Base-by-base conservation (phyloP, 2,329 filamentous ascomycete species). In the Aulographum hederae region DNA sequence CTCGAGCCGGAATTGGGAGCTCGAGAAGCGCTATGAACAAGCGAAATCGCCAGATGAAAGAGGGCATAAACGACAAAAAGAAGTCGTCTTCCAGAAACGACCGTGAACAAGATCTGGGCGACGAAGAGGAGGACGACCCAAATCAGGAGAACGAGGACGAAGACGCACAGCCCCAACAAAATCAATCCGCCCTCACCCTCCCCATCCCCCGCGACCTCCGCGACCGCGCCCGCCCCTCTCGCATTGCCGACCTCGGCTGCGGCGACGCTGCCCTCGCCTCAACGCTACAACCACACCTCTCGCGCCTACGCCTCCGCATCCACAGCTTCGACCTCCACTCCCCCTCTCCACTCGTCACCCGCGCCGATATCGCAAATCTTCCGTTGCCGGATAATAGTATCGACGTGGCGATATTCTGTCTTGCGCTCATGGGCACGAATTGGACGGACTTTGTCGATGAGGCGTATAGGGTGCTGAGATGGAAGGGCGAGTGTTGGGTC, bases 371-470 rank as follows among this genome's bases (percentile, higher is more conserved):
- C 32, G 77, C 84, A 18, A 68, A 77, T 37, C 61, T 98, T 2
- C 86, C 86, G 0, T 59, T 93, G 1, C 60, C 61, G 4, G 73
- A 85, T 42, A 75, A 72, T 28, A 73, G 68, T 38, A 73, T 84
- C 38, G 84, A 98, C 52, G 66, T 98, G 4, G 80, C 80, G 30
- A 75, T 98, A 42, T 95, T 95, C 62, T 98, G 89, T 53, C 67
- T 98, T 19, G 89, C 86, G 31, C 69, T 98, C 36, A 98, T 98
- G 89, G 89, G 89, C 47, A 98, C 89, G 34, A 98, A 98, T 58
- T 98, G 89, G 86, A 69, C 92, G 32, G 75, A 82, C 44, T 95
- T 98, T 51, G 69, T 98, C 45, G 89, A 95, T 56, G 89, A 98
- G 58, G 86, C 86, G 11, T 92, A 82, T 61, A 75, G 89, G 33